These are phyloP conservation scores for Plenodomus lindquistii DNA, from an alignment of 2,329 filamentous ascomycete species.

Conservation along the genomic window DNA sequence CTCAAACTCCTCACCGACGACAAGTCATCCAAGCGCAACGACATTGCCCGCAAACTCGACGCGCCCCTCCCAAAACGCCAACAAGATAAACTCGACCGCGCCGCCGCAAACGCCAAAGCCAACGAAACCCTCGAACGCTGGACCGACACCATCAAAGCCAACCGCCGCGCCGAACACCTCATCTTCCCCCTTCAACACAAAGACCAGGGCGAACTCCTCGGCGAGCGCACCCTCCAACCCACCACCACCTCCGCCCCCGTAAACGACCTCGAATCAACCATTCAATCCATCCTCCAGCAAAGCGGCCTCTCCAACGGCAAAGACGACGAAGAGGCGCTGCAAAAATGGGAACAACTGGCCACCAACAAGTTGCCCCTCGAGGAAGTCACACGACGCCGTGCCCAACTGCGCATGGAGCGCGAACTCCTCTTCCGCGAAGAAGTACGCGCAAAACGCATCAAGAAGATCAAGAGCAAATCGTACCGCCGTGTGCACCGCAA, in stretches of 20 bases:
- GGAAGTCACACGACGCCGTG: conserved; percentile 72
- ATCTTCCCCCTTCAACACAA: conserved; percentile 82
- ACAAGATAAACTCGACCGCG: conserved; percentile 81
- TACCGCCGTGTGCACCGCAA: conserved; percentile 91
- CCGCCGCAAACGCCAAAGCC: conserved; percentile 83
- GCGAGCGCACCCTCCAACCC: conserved; percentile 67
- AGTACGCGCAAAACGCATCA: conserved; percentile 85
- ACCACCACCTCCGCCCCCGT: conserved; percentile 62
- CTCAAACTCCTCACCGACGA: conserved; percentile 74
- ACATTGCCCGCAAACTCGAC: conserved; percentile 70
- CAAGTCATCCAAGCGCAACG: conserved; percentile 59
- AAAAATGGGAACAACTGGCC: conserved; percentile 70
- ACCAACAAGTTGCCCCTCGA: conserved; percentile 73
- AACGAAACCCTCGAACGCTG: conserved; percentile 89
- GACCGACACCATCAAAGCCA: conserved; percentile 94
- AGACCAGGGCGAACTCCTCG: conserved; percentile 62
- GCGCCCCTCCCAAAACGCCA: conserved; percentile 83
- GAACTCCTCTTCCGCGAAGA: conserved; percentile 89
- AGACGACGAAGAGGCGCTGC: conserved; percentile 64
- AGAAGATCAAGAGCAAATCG: conserved; percentile 98
- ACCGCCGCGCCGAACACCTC: conserved; percentile 87
- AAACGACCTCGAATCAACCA: conserved; percentile 82
- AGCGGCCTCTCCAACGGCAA: conserved; percentile 74
- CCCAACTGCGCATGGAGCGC: conserved; percentile 76
- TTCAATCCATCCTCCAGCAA: conserved; percentile 86